Evolutionary conservation across 2,329 filamentous ascomycete species (phyloP).

Genomic region (Talaromyces sp.): DNA sequence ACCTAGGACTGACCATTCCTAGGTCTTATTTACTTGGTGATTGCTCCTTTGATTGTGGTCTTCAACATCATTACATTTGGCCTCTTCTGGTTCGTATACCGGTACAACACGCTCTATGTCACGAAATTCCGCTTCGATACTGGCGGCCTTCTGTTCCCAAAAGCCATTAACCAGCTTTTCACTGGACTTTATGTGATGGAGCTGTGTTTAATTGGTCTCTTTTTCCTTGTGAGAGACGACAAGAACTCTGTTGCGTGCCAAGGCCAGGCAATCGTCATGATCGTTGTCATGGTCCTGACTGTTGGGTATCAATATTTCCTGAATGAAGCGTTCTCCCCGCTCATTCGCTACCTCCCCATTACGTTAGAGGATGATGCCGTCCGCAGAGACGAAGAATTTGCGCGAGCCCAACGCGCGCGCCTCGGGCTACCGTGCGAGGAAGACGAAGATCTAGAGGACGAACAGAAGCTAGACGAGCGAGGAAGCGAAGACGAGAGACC

Average conservation of each 20-base stretch:
- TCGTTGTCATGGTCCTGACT: slow-evolving; percentile 66
- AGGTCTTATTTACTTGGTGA: slow-evolving; percentile 76
- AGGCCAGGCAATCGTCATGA: slow-evolving; percentile 78
- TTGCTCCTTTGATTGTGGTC: slow-evolving; percentile 82
- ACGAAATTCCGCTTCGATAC: slow-evolving; percentile 86
- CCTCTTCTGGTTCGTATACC: slow-evolving; percentile 87
- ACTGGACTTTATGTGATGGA: slow-evolving; percentile 95
- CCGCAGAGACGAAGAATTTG: slow-evolving; percentile 82
- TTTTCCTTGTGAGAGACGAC: slow-evolving; percentile 67
- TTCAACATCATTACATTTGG: slow-evolving; percentile 92
- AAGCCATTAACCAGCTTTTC: slow-evolving; percentile 91
- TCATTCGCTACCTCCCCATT: slow-evolving; percentile 85
- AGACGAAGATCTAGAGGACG: slow-evolving; percentile 40
- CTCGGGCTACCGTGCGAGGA: slow-evolving; percentile 56
- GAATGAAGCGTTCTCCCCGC: slow-evolving; percentile 75
- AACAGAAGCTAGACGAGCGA: neutral
- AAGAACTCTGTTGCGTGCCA: slow-evolving; percentile 54
- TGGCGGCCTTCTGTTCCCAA: slow-evolving; percentile 83
- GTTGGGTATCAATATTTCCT: slow-evolving; percentile 71
- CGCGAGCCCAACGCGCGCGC: slow-evolving; percentile 66
- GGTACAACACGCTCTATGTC: slow-evolving; percentile 96
- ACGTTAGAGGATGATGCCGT: slow-evolving; percentile 95
- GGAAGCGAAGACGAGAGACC: neutral
- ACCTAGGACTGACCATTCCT: slow-evolving; percentile 4
- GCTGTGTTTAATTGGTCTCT: slow-evolving; percentile 79